A percentile compares a stretch with the other conserved stretches of the same genome.
These are phyloP conservation scores for Glycine latifolia DNA, from an alignment of 306 rosid species.

Conservation along the genomic window DNA sequence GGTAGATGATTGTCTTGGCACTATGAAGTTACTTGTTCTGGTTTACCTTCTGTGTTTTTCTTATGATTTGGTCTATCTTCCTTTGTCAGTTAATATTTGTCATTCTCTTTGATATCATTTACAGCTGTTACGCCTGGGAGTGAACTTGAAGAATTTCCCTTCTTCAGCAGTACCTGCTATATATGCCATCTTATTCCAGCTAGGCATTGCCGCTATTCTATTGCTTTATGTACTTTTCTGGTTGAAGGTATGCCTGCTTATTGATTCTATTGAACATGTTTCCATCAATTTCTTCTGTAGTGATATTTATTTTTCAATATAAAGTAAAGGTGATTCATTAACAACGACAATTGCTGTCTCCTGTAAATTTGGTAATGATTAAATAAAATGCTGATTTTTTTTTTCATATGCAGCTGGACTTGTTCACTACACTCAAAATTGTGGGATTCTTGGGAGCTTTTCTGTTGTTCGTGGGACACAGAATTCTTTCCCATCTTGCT, in stretches of 20 bases:
- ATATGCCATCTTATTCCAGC: slow-evolving; percentile 78
- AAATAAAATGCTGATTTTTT: slow-evolving; percentile 24
- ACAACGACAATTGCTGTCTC: slow-evolving; percentile 1
- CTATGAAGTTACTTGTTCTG: slow-evolving; percentile 9
- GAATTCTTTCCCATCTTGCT: slow-evolving; percentile 87
- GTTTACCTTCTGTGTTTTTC: slow-evolving; percentile 21
- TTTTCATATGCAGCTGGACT: slow-evolving; percentile 79
- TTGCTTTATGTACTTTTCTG: slow-evolving; percentile 87
- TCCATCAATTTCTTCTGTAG: slow-evolving; percentile 18
- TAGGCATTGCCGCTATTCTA: slow-evolving; percentile 79
- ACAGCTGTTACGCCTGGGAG: slow-evolving; percentile 82
- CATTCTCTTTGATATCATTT: slow-evolving; percentile 42
- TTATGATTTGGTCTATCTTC: slow-evolving; percentile 26
- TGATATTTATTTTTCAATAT: slow-evolving; percentile 16
- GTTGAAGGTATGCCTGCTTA: slow-evolving; percentile 78
- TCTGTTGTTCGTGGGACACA: slow-evolving; percentile 87
- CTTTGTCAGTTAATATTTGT: slow-evolving; percentile 14
- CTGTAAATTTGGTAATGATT: slow-evolving; percentile 19
- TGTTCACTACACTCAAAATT: slow-evolving; percentile 85
- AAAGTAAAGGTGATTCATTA: neutral
- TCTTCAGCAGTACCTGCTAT: slow-evolving; percentile 66
- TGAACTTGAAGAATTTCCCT: slow-evolving; percentile 90
- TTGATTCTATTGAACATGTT: slow-evolving; percentile 33
- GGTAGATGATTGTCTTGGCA: slow-evolving; percentile 6
- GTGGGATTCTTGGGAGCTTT: slow-evolving; percentile 77